Evolutionary conservation across 2,329 filamentous ascomycete species (phyloP), one percentile per base, ranked within the genome.

Genomic region (Fusarium torulosum): DNA sequence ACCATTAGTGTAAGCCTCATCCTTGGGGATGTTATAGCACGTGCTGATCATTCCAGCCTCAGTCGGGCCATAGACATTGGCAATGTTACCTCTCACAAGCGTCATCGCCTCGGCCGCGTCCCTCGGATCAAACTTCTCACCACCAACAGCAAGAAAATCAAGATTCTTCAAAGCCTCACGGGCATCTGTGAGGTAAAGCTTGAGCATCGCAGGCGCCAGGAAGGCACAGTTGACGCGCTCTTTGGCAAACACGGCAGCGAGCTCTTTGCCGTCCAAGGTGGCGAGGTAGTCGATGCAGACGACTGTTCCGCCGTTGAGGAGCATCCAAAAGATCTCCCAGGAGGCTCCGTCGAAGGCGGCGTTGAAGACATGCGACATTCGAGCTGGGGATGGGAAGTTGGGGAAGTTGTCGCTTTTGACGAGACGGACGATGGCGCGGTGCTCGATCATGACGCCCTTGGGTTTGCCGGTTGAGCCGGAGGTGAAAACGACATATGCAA

Each of bases 401-500:
- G 47, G n/a, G 2, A 69, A 27, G n/a, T 58, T 55, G 19, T 49
- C 46, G 13, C 60, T 53, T 29, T 37, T 60, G n/a, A 61, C 50
- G 10, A 61, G 59, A 7, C 69, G 50, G 2, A 71, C n/a, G 17
- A 71, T 55, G 3, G 40, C 44, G 2, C 69, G 68, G 15, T 72
- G 69, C 44, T 72, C 66, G 23, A 72, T 47, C 64, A 84, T 79
- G 19, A 85, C 82, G 31, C 83, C 83, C 72, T 85, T 85, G 3
- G 83, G 83, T 27, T 75, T 74, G 3, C 83, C 83, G 0, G 83
- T 85, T 8, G 81, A 84, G 4, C 83, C 83, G 6, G 83, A 85
- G 7, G 83, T 85, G 63, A 84, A 85, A 69, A 85, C 81, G 59
- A 84, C 81, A 23, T 74, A 74, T 3, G 67, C 67, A 0, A 72